Percentiles rank a stretch among this genome's conserved stretches.
Evolutionary conservation across 768 basidiomycete species (phyloP).

Genomic region (Panellus pusillus): DNA sequence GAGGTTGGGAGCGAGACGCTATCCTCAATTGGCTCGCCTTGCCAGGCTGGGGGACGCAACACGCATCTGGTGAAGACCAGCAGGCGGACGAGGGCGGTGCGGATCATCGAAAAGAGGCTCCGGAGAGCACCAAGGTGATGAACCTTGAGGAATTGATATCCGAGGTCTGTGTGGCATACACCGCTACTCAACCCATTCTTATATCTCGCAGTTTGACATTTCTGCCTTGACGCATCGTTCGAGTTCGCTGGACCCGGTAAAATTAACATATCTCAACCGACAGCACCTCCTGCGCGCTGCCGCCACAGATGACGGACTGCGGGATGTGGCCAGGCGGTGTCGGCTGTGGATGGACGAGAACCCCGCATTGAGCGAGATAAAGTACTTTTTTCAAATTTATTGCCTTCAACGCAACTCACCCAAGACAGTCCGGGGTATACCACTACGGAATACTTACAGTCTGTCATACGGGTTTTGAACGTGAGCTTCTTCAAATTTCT

Average conservation of each 20-base stretch:
- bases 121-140: slow-evolving; percentile 68
- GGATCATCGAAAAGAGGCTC: slow-evolving; percentile 39
- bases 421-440: slow-evolving; percentile 43
- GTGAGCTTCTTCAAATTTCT: slow-evolving; percentile 31
- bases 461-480: slow-evolving; percentile 62
- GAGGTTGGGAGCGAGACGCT: slow-evolving; percentile 89
- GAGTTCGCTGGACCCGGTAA: slow-evolving; percentile 74
- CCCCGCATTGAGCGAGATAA: slow-evolving; percentile 58
- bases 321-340: slow-evolving; percentile 55
- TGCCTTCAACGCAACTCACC: background rate
- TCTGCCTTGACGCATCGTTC: slow-evolving; percentile 77
- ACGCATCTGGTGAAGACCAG: slow-evolving; percentile 24
- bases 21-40: slow-evolving; percentile 92
- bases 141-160: slow-evolving; percentile 57
- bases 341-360: slow-evolving; percentile 40
- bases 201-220: slow-evolving; percentile 65
- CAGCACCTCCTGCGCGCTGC: slow-evolving; percentile 69
- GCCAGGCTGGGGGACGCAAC: slow-evolving; percentile 85
- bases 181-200: no score
- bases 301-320: slow-evolving; percentile 49
- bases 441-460: slow-evolving; percentile 57
- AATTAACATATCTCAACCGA: slow-evolving; percentile 88
- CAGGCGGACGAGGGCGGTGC: slow-evolving; percentile 1
- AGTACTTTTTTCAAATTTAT: slow-evolving; percentile 37
- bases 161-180: slow-evolving; percentile 6